Percentiles rank a stretch among this genome's conserved stretches.
phyloP scores from a whole-genome alignment of 352 stramenopile species.

The Globisporangium ultimum region DNA sequence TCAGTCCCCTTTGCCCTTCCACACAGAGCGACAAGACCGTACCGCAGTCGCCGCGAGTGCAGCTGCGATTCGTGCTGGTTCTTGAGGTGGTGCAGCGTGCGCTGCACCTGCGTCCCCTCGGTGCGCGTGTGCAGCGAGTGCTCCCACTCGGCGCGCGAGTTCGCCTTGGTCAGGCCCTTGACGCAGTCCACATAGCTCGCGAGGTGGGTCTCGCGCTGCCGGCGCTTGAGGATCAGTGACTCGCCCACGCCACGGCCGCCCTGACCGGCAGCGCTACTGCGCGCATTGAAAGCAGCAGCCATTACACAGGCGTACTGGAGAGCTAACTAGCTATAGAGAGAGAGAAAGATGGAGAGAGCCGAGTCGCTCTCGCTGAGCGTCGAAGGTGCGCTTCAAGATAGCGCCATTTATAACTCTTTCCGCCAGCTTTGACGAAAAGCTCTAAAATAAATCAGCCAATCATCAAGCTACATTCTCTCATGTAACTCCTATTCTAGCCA shows the following conservation, averaged over 20 bases:
- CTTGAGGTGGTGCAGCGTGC: conserved; percentile 43
- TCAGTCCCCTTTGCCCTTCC: no score
- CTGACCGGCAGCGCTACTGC: background rate
- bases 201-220: conserved; percentile 64
- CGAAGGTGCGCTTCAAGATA: no score
- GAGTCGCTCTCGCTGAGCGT: no score
- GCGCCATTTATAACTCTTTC: no score
- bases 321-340: no score
- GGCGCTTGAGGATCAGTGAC: conserved; percentile 67
- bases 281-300: conserved; percentile 1
- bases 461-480: no score
- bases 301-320: no score
- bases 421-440: no score
- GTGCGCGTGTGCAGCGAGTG: conserved; percentile 52
- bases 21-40: conserved; percentile 3
- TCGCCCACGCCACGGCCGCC: conserved; percentile 59
- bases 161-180: conserved; percentile 40
- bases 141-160: conserved; percentile 71
- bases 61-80: conserved; percentile 78
- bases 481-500: no score
- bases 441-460: no score
- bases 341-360: no score
- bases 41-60: conserved; percentile 55
- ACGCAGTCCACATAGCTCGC: conserved; percentile 51
- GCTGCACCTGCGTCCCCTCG: conserved; percentile 44